Evolutionary conservation across 2,329 filamentous ascomycete species (phyloP), one percentile per base, ranked within the genome.

Genomic region (Xenosphaeropsis pyriputrescens): DNA sequence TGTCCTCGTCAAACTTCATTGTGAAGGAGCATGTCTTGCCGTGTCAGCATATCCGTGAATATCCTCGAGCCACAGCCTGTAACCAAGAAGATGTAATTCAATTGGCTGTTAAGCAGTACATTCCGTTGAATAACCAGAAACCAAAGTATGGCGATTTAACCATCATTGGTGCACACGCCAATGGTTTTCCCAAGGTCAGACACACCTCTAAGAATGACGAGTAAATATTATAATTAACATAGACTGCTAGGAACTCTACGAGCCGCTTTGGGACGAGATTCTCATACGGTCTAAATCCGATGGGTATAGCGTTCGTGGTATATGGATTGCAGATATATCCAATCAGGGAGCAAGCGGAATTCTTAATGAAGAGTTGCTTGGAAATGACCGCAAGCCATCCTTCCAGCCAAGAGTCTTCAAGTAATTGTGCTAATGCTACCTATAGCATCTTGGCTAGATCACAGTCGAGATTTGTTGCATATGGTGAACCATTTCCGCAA

Each of bases 291-390:
- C 77, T 5, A 68, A 70, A 45, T 54, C 58, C 12, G 62, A 67
- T 39, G 76, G 75, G 14, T 72, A 93, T 48, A 67, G 69, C 2
- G 84, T 96, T 49, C 73, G 85, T 40, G 67, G 72, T 43, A 88
- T 96, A 48, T 94, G 84, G 82, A 91, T 94, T 49, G 78, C 85
- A 43, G 89, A 96, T 60, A 74, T 82, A n/a, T 77, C 84, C 19
- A 79, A 85, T 54, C 84, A 95, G 62, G 88, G 88, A 29, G 66
- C 74, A 50, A 93, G 83, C 53, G 75, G 80, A 30, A 63, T 83
- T 9, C 53, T 93, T 32, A 96, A 95, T 55, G 80, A 88, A 57
- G 55, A 67, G 31, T 64, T 68, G 9, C 62, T 93, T 1, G 89
- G 88, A 39, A 83, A 94, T 56, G 88, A 96, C 56, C 85, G 82